Evolutionary conservation across 2,329 filamentous ascomycete genomes (phyloP).

Genomic region (Pseudocercospora crystallina): DNA sequence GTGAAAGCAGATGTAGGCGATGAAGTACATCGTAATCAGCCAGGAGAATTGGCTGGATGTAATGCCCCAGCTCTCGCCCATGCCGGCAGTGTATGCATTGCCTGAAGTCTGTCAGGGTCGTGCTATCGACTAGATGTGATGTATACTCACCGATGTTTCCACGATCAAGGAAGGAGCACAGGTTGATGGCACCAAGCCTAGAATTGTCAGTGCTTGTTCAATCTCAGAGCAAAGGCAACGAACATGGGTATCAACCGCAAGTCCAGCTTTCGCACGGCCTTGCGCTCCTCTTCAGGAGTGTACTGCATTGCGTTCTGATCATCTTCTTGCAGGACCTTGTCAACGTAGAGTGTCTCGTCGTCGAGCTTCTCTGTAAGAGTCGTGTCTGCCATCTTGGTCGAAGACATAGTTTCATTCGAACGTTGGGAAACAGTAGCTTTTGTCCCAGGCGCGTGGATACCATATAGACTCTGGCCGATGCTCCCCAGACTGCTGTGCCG

Average conservation of each 20-base stretch:
- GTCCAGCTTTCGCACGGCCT: slow-evolving; percentile 32
- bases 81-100: slow-evolving; percentile 42
- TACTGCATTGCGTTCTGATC: neutral
- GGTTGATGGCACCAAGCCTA: slow-evolving; percentile 26
- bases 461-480: no score
- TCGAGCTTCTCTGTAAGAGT: neutral
- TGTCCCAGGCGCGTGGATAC: no score
- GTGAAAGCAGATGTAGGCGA: slow-evolving; percentile 40
- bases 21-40: slow-evolving; percentile 55
- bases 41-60: slow-evolving; percentile 50
- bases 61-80: slow-evolving; percentile 41
- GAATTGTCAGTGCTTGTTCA: neutral
- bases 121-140: neutral
- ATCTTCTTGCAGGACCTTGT: neutral
- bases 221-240: neutral
- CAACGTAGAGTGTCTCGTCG: neutral
- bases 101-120: neutral
- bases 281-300: slow-evolving; percentile 13
- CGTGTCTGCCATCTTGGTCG: neutral
- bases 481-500: no score
- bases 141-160: slow-evolving; percentile 27
- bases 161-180: slow-evolving; percentile 28
- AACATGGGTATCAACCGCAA: slow-evolving; percentile 24
- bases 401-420: neutral
- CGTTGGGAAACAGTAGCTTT: neutral